phyloP scores from a whole-genome alignment of 2,329 filamentous ascomycete genomes.

The Aciculosporium take region DNA sequence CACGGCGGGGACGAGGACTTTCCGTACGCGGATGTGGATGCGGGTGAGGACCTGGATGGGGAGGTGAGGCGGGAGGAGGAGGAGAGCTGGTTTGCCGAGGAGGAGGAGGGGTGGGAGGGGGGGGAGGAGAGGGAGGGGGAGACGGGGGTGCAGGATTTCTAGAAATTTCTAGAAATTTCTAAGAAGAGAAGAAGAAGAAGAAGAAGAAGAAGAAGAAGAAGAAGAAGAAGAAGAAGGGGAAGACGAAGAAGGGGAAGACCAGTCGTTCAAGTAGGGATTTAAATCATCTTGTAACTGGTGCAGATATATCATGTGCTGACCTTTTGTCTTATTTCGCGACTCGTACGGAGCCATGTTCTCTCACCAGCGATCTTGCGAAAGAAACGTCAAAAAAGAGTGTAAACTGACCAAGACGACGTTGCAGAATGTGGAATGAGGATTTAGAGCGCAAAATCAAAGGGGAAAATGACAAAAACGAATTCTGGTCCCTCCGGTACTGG shows the following conservation, averaged over 20 bases:
- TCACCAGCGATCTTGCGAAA: no score
- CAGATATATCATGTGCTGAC: neutral
- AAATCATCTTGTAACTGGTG: neutral
- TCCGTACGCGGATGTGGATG: conserved; percentile 58
- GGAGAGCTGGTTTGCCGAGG: conserved; percentile 70
- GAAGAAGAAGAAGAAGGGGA: no score
- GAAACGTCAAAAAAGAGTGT: conserved; percentile 10
- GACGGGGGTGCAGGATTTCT: conserved; percentile 62
- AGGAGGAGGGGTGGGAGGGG: conserved; percentile 57
- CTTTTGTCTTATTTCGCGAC: neutral
- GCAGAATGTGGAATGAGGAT: neutral
- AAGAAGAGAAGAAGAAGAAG: neutral
- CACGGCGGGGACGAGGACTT: conserved; percentile 64
- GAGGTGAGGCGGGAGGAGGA: conserved; percentile 45
- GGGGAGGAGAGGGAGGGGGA: conserved; percentile 37
- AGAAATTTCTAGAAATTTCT: conserved; percentile 10
- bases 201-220: neutral
- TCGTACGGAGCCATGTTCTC: neutral
- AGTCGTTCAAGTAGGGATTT: neutral
- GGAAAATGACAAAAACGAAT: neutral
- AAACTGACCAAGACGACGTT: neutral
- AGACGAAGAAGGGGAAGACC: no score
- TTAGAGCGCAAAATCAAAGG: neutral
- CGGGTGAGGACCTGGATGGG: conserved; percentile 56
- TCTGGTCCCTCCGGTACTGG: conserved; percentile 22